Evolutionary conservation across 148 eudicot genomes (phyloP), one percentile per base, ranked within the genome.

Genomic region (Heliosperma pusillum): DNA sequence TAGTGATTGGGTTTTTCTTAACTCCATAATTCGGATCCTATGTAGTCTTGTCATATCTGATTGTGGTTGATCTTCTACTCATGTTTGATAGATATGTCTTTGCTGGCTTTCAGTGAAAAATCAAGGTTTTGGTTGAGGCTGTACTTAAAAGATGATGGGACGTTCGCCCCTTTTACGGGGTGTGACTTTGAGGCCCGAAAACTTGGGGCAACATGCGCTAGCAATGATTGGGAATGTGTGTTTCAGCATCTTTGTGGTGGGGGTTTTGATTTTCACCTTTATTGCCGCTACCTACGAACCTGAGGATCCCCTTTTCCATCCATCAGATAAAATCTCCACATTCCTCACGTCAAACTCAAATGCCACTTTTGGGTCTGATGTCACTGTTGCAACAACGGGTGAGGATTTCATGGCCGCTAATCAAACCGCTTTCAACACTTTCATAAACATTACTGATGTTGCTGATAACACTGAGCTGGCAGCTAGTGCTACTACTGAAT

Each of bases 381-480:
- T 71, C 62, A 83, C 80, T 40, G 90, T 90, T 62, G 86, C 89
- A 27, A 89, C 74, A 83, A 95, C 97, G 0, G 99, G 99, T 9
- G 99, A 95, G 86, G 99, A 95, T 77, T 95, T 95, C 73, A 84
- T 92, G 83, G 76, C 88, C 36, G 78, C 91, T 5, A 88, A 90
- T 83, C 90, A 86, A 80, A 86, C 89, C 9, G 88, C 80, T 16
- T 87, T 90, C 63, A 86, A 75, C 65, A 82, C 91, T 61, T 86
- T 88, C 59, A 85, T 94, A 19, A 89, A 90, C 71, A 68, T 86
- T 4, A 87, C 86, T 3, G 97, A 92, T 80, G 85, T 94, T 24
- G 89, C 86, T 69, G 82, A 66, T 57, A 29, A 70, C 47, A 73
- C 77, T 22, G 84, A 82, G 69, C 62, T 55, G 3, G 68, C 56